phyloP scores from a whole-genome alignment of 179 eudicot genomes.

The Spergularia azorica region DNA sequence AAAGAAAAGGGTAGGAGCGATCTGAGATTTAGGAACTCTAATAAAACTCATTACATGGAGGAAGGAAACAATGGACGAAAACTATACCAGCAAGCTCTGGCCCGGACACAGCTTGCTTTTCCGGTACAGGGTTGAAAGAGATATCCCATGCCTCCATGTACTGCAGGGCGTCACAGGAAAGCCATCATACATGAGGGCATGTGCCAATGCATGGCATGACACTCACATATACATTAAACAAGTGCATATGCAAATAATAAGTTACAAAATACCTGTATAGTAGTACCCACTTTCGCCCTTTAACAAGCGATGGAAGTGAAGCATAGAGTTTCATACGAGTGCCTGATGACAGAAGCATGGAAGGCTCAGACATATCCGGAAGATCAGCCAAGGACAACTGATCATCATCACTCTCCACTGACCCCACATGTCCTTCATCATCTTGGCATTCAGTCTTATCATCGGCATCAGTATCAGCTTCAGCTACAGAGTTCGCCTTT shows the following conservation, averaged over 20 bases:
- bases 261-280: conserved; percentile 67
- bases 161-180: conserved; percentile 41
- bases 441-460: conserved; percentile 36
- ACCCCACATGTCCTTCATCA: conserved; percentile 36
- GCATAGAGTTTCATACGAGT: conserved; percentile 57
- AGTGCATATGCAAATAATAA: neutral
- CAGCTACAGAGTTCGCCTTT: conserved; percentile 42
- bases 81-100: conserved; percentile 75
- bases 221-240: conserved; percentile 4
- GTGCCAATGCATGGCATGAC: neutral
- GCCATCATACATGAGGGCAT: conserved; percentile 6
- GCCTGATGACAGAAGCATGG: conserved; percentile 68
- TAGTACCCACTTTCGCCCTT: conserved; percentile 84
- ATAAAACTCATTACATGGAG: neutral
- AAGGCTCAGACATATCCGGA: conserved; percentile 79
- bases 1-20: neutral
- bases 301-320: conserved; percentile 69
- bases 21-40: neutral
- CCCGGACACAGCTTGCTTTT: conserved; percentile 87
- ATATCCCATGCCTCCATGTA: conserved; percentile 96
- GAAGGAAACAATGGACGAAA: neutral
- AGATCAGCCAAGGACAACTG: conserved; percentile 40
- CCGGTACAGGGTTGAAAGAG: conserved; percentile 84
- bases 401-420: conserved; percentile 40
- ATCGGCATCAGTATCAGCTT: conserved; percentile 23